Evolutionary conservation across 139 green algal species (phyloP).

Genomic region (Volvox africanus): DNA sequence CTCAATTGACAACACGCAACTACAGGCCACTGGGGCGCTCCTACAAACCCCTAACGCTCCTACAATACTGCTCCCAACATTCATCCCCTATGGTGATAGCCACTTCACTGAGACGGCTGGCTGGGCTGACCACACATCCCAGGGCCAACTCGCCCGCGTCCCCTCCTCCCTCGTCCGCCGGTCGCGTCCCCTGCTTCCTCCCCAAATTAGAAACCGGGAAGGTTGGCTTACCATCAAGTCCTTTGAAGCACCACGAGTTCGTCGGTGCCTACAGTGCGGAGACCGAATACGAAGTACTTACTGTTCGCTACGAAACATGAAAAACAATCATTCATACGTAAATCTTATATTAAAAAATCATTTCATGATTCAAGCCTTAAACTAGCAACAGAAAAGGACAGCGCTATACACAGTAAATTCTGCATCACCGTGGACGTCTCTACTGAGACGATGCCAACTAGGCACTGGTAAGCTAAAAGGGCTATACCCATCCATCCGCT

Average conservation of each 20-base stretch:
- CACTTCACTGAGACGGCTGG: too few relatives aligned
- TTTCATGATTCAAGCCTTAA: too few relatives aligned
- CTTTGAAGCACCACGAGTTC: slow-evolving; percentile 50
- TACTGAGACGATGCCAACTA: background rate
- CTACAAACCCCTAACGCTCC: too few relatives aligned
- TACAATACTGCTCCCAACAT: background rate
- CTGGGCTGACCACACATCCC: background rate
- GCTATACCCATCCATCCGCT: background rate
- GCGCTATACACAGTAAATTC: background rate
- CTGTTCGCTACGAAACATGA: background rate
- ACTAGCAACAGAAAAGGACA: background rate
- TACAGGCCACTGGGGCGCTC: background rate
- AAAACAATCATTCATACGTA: too few relatives aligned
- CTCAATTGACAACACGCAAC: background rate
- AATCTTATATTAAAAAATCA: too few relatives aligned
- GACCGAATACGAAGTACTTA: background rate
- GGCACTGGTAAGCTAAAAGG: background rate
- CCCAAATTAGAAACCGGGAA: too few relatives aligned
- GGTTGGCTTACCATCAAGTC: slow-evolving; percentile 6
- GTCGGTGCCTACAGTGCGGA: background rate
- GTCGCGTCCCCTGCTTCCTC: too few relatives aligned
- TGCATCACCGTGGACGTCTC: background rate
- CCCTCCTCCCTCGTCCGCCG: too few relatives aligned
- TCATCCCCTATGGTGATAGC: background rate
- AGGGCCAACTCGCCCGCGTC: background rate